Conservation (phyloP, 148 eudicot species). For the Chenopodium quinoa region DNA sequence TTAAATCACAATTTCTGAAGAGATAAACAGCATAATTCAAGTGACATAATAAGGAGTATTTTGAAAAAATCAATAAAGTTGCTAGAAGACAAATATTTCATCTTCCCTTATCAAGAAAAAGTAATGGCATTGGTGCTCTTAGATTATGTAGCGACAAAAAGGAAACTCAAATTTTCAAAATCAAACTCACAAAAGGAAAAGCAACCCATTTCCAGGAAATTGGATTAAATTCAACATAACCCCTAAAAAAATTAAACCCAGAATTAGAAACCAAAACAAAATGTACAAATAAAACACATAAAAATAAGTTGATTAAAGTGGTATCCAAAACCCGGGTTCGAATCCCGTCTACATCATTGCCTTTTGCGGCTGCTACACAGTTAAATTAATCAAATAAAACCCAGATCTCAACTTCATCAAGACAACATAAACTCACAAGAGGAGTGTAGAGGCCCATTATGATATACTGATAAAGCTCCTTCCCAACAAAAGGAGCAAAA, state of each 20-base stretch:
- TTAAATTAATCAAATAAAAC: conserved; percentile 24
- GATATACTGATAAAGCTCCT: conserved; percentile 65
- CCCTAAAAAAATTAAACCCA: conserved; percentile 6
- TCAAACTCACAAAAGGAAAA: conserved; percentile 30
- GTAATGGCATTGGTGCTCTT: conserved; percentile 14
- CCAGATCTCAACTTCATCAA: conserved; percentile 54
- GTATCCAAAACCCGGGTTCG: not conserved
- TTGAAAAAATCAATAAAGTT: not conserved
- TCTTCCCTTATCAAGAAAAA: conserved; percentile 34
- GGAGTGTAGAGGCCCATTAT: conserved; percentile 89
- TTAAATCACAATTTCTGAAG: not conserved
- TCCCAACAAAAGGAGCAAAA: conserved; percentile 96
- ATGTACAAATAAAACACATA: not conserved
- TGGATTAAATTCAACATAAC: not conserved
- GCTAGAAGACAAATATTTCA: conserved; percentile 34
- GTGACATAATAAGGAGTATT: conserved; percentile 1
- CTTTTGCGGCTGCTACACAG: not conserved
- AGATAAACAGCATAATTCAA: conserved; percentile 15
- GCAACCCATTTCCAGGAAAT: conserved; percentile 25
- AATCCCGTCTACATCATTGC: not conserved
- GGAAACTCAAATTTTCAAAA: conserved; percentile 19
- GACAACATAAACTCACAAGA: conserved; percentile 52
- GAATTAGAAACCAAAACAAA: conserved; percentile 8
- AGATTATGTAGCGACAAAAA: conserved; percentile 31
- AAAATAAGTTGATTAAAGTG: not conserved